Evolutionary conservation across 345 rosid species (phyloP).

Genomic region (Corchorus olitorius): DNA sequence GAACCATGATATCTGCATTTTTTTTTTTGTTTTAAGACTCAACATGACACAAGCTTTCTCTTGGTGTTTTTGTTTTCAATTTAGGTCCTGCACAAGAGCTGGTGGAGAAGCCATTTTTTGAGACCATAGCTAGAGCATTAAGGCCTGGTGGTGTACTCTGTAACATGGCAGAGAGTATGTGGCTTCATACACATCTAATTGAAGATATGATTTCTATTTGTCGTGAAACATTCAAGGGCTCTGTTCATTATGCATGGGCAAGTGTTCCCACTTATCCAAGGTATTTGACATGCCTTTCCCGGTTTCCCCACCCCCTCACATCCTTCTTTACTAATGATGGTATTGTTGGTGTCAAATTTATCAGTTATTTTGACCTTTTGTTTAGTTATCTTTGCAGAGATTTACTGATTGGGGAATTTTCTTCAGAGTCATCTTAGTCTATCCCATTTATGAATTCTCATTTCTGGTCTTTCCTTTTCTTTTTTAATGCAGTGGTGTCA

Average conservation of each 20-base stretch:
- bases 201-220: constrained; percentile 80
- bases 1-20: not conserved
- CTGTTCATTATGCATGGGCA: constrained; percentile 93
- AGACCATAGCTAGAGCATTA: constrained; percentile 71
- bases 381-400: not conserved
- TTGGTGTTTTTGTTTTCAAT: constrained; percentile 21
- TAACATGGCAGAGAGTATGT: constrained; percentile 98
- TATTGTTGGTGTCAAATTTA: not conserved
- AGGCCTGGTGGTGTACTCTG: constrained; percentile 95
- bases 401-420: not conserved
- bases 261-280: constrained; percentile 98
- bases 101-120: constrained; percentile 93
- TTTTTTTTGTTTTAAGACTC: constrained; percentile 10
- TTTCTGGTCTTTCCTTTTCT: not conserved
- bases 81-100: constrained; percentile 94
- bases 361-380: not conserved
- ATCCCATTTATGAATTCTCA: not conserved
- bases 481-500: constrained; percentile 70
- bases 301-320: too few species aligned
- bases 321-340: not conserved
- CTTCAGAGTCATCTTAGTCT: not conserved
- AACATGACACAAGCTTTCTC: not conserved
- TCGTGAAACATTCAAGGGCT: constrained; percentile 73
- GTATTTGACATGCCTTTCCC: constrained; percentile 31
- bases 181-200: constrained; percentile 98